Percentiles rank a stretch among this genome's conserved stretches.
phyloP scores from a whole-genome alignment of 495 filamentous ascomycete genomes.

The Hypoxylon cercidicola region DNA sequence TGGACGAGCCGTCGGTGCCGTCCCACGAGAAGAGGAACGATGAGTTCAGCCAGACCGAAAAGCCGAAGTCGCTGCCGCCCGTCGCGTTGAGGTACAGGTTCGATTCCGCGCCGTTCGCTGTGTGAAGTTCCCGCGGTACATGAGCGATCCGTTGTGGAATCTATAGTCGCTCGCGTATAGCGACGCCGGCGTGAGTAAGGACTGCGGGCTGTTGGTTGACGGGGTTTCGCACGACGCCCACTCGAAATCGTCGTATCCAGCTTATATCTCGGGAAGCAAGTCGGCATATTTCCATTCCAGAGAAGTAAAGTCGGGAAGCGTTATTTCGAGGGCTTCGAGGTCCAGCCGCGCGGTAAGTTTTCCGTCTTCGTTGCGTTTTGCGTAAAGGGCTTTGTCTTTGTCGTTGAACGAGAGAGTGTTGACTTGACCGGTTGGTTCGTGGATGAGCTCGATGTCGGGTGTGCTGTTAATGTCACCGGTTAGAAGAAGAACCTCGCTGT shows the following conservation, averaged over 20 bases:
- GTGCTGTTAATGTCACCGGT: constrained; percentile 77
- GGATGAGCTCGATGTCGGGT: constrained; percentile 69
- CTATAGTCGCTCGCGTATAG: constrained; percentile 79
- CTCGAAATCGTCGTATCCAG: constrained; percentile 70
- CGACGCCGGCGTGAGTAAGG: constrained; percentile 68
- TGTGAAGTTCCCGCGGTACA: constrained; percentile 77
- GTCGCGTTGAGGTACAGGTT: constrained; percentile 65
- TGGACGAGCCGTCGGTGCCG: constrained; percentile 58
- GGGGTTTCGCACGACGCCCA: constrained; percentile 68
- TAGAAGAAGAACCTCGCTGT: constrained; percentile 64
- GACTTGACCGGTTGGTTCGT: constrained; percentile 61
- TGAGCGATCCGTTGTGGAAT: constrained; percentile 72
- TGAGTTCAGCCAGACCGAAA: constrained; percentile 66
- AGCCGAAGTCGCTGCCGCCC: constrained; percentile 70
- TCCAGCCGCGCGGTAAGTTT: constrained; percentile 55
- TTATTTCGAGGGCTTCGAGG: constrained; percentile 63
- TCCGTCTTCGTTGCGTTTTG: constrained; percentile 59
- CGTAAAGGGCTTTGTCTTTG: constrained; percentile 58
- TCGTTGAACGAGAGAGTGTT: constrained; percentile 65
- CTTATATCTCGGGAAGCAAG: constrained; percentile 73
- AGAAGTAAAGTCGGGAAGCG: constrained; percentile 63
- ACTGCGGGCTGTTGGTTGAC: constrained; percentile 65
- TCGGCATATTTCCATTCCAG: constrained; percentile 75
- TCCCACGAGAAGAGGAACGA: constrained; percentile 65
- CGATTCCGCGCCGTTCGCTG: constrained; percentile 69